phyloP scores from a whole-genome alignment of 495 filamentous ascomycete genomes.

The Bacidia gigantensis region DNA sequence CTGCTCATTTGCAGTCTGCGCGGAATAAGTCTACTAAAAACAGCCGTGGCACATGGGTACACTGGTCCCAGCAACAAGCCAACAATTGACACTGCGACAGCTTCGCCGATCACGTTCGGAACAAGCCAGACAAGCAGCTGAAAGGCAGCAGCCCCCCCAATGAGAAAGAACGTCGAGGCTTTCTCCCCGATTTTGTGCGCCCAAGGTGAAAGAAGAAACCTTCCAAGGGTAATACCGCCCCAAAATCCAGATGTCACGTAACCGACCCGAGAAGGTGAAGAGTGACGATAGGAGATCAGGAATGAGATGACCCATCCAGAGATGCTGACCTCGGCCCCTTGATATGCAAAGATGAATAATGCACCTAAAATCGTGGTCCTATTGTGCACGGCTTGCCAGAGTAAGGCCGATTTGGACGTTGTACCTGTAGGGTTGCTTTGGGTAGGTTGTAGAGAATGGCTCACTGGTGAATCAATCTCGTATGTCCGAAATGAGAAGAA shows the following conservation, averaged over 20 bases:
- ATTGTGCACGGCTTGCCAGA: conserved; percentile 39
- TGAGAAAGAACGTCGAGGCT: conserved; percentile 45
- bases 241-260: conserved; percentile 78
- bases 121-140: conserved; percentile 65
- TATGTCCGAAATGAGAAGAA: conserved; percentile 24
- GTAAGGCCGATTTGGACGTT: conserved; percentile 15
- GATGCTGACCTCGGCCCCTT: conserved; percentile 64
- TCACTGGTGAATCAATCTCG: conserved; percentile 27
- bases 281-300: conserved; percentile 54
- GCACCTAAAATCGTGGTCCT: conserved; percentile 54
- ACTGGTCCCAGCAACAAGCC: conserved; percentile 69
- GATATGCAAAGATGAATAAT: conserved; percentile 69
- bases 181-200: conserved; percentile 57
- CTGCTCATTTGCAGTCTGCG: conserved; percentile 50
- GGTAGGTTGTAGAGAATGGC: conserved; percentile 20
- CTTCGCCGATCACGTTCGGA: conserved; percentile 55
- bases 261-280: conserved; percentile 51
- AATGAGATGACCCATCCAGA: conserved; percentile 76
- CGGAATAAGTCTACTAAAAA: conserved; percentile 50
- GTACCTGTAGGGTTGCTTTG: conserved; percentile 18
- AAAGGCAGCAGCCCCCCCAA: conserved; percentile 45
- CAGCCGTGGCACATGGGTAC: conserved; percentile 54
- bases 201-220: conserved; percentile 50
- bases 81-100: conserved; percentile 55
- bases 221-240: conserved; percentile 57